A percentile compares a stretch with the other conserved stretches of the same genome.
phyloP scores from a whole-genome alignment of 441 rosid genomes.

The Rhodomyrtus psidioides region DNA sequence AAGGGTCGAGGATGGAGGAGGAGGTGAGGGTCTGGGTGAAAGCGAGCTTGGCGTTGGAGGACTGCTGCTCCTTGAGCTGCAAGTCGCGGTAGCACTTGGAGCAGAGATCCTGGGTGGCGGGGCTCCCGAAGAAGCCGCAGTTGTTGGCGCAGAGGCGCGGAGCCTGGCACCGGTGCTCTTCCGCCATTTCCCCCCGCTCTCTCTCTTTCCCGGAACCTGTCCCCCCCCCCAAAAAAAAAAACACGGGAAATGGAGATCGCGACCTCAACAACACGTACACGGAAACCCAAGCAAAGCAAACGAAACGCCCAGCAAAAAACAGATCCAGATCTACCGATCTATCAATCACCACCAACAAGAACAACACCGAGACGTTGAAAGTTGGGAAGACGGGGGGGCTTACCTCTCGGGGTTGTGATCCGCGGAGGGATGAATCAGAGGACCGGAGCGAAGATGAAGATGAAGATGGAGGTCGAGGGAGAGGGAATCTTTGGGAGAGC shows the following conservation, averaged over 20 bases:
- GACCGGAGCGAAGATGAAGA: too few species aligned
- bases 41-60: slow-evolving; percentile 48
- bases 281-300: too few species aligned
- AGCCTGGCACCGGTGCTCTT: slow-evolving; percentile 76
- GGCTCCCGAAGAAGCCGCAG: slow-evolving; percentile 75
- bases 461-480: neutral
- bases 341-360: too few species aligned
- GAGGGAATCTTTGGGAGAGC: neutral
- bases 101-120: slow-evolving; percentile 66
- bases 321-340: neutral
- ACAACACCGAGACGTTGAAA: too few species aligned
- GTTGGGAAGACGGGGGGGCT: neutral
- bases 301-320: neutral
- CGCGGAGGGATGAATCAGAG: neutral
- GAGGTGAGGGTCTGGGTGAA: slow-evolving; percentile 31
- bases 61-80: slow-evolving; percentile 45
- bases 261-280: neutral
- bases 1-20: neutral
- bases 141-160: slow-evolving; percentile 62
- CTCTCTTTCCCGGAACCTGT: neutral
- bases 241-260: neutral
- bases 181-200: slow-evolving; percentile 37
- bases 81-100: slow-evolving; percentile 69
- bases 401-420: neutral
- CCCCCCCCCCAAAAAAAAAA: rapidly evolving